These are phyloP conservation scores for Mangifera indica DNA, from an alignment of 345 rosid species.

Conservation along the genomic window DNA sequence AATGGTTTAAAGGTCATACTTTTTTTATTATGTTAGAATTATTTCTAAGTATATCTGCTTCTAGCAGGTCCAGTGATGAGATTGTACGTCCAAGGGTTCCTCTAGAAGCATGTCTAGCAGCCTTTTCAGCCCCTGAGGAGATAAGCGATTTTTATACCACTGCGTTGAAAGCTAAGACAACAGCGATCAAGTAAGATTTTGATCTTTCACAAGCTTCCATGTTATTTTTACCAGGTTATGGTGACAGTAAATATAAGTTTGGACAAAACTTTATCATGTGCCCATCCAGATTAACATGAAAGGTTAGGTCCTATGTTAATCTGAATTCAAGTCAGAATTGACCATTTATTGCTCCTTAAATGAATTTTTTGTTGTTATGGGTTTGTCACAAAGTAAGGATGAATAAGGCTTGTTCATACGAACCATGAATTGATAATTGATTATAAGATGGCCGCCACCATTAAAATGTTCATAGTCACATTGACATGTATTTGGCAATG, in stretches of 20 bases:
- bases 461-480: background rate
- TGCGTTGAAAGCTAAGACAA: conserved; percentile 83
- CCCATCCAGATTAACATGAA: background rate
- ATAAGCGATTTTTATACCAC: conserved; percentile 83
- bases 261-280: background rate
- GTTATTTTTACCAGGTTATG: background rate
- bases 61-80: conserved; percentile 65
- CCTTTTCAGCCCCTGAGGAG: conserved; percentile 79
- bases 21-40: conserved; percentile 16
- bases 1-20: conserved; percentile 20
- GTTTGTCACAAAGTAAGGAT: conserved; percentile 1
- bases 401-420: background rate
- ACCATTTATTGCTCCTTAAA: background rate
- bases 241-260: background rate
- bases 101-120: conserved; percentile 86
- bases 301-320: background rate
- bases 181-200: conserved; percentile 75
- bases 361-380: background rate
- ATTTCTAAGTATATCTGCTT: conserved; percentile 30
- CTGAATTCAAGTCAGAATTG: background rate
- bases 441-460: too few species aligned
- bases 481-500: conserved; percentile 22
- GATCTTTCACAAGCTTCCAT: conserved; percentile 5
- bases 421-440: too few species aligned
- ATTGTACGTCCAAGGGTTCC: conserved; percentile 96